Conservation (phyloP, 2,329 filamentous ascomycete species). For the Colletotrichum musicola region DNA sequence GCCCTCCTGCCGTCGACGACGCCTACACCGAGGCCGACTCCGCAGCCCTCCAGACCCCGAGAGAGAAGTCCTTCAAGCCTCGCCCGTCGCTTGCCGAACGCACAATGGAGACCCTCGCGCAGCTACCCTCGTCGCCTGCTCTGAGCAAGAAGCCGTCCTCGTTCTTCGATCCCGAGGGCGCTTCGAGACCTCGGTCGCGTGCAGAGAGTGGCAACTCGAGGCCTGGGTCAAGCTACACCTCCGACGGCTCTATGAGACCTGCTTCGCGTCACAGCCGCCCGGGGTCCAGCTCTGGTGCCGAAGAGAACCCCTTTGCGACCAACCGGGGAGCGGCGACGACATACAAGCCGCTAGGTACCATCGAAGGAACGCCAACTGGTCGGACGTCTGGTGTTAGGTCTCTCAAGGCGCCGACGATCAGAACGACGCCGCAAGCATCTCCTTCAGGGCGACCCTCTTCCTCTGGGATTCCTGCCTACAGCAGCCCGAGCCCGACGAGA, state of each 20-base stretch:
- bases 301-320: conserved; percentile 53
- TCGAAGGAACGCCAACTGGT: conserved; percentile 58
- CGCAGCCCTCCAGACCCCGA: conserved; percentile 38
- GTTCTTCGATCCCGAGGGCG: conserved; percentile 77
- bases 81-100: conserved; percentile 80
- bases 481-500: conserved; percentile 55
- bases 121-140: conserved; percentile 82
- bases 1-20: conserved; percentile 36
- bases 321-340: conserved; percentile 59
- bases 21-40: conserved; percentile 7
- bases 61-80: conserved; percentile 44
- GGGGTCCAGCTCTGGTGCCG: conserved; percentile 65
- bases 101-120: conserved; percentile 86
- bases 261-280: conserved; percentile 65
- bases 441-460: conserved; percentile 45
- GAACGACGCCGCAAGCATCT: conserved; percentile 41
- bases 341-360: conserved; percentile 57
- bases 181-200: conserved; percentile 66
- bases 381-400: conserved; percentile 50
- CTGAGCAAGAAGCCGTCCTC: conserved; percentile 75
- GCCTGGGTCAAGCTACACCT: conserved; percentile 72
- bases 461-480: conserved; percentile 49
- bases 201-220: conserved; percentile 60
- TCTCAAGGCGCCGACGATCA: conserved; percentile 50
- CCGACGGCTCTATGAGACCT: conserved; percentile 67